Evolutionary conservation across 148 eudicot species (phyloP).

Genomic region (Rhododendron vialii): DNA sequence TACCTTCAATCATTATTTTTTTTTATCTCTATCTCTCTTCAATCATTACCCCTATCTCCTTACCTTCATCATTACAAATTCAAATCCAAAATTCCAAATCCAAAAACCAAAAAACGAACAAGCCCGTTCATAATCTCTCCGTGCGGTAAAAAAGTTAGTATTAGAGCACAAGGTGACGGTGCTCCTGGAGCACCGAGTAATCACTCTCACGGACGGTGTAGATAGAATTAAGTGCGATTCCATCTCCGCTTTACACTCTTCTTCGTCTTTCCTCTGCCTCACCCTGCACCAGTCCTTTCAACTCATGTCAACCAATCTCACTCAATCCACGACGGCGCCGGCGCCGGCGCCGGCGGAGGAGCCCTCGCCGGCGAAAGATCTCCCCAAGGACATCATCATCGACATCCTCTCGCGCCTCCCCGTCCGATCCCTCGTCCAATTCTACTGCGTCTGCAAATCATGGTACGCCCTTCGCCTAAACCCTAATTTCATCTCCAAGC

Average conservation of each 20-base stretch:
- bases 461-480: constrained; percentile 25
- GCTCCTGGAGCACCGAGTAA: too few species aligned
- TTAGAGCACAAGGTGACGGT: too few species aligned
- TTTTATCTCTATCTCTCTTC: too few species aligned
- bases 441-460: constrained; percentile 25
- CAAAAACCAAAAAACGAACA: too few species aligned
- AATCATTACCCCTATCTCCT: too few species aligned
- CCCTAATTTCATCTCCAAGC: constrained; percentile 22
- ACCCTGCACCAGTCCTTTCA: background rate
- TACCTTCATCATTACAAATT: too few species aligned
- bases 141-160: too few species aligned
- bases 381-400: constrained; percentile 25
- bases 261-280: background rate
- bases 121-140: too few species aligned
- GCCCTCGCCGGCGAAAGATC: background rate
- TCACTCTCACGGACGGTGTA: too few species aligned
- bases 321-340: background rate
- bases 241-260: background rate
- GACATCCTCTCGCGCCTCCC: constrained; percentile 29
- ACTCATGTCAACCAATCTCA: background rate
- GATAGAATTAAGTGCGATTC: too few species aligned
- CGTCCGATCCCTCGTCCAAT: constrained; percentile 14
- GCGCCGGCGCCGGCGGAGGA: background rate
- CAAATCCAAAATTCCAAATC: too few species aligned
- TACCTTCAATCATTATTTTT: too few species aligned